Percentiles rank a stretch among this genome's conserved stretches.
Conservation (phyloP, 768 basidiomycete genomes). For the Boletus tylopilopsis region DNA sequence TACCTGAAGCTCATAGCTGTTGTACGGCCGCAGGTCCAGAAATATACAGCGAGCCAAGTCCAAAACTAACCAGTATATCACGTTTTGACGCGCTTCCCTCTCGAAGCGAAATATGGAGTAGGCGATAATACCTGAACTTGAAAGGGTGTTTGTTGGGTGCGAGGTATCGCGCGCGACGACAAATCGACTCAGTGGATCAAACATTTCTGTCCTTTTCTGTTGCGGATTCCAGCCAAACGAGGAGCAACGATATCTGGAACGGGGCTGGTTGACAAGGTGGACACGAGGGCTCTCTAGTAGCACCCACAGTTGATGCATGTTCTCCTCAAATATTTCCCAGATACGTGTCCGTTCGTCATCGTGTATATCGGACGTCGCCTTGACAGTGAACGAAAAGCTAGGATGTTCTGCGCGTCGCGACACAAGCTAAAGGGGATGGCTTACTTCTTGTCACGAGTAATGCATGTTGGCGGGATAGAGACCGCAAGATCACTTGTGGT, state of each 20-base stretch:
- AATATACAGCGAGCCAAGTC: not conserved
- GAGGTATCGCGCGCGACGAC: conserved; percentile 37
- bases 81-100: conserved; percentile 51
- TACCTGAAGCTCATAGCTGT: conserved; percentile 79
- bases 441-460: conserved; percentile 15
- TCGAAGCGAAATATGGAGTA: conserved; percentile 74
- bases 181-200: conserved; percentile 57
- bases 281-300: not conserved
- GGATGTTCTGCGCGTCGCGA: not conserved
- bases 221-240: conserved; percentile 65
- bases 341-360: conserved; percentile 39
- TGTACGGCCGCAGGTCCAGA: not conserved
- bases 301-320: conserved; percentile 50
- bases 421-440: not conserved
- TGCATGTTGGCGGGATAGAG: conserved; percentile 11
- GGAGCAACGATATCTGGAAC: conserved; percentile 51
- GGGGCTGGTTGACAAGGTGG: not conserved
- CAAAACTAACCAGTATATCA: conserved; percentile 66
- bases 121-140: conserved; percentile 30
- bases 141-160: conserved; percentile 9
- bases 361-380: conserved; percentile 32
- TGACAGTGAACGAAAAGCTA: conserved; percentile 25
- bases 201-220: conserved; percentile 57
- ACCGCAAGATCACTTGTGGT: conserved; percentile 18
- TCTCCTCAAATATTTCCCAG: conserved; percentile 50